Evolutionary conservation across 169 alveolate species (phyloP).

Genomic region (Theileria annulata): DNA sequence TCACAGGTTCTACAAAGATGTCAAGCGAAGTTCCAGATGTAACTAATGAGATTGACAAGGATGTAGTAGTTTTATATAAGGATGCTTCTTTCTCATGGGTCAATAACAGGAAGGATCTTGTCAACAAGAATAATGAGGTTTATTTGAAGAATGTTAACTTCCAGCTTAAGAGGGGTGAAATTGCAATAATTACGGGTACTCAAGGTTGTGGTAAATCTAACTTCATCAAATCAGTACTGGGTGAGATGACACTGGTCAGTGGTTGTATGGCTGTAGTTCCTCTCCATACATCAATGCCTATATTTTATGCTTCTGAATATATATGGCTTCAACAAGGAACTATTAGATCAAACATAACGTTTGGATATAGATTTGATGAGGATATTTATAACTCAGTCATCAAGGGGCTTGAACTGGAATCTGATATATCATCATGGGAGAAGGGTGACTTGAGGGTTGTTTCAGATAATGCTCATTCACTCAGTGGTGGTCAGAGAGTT

Average conservation of each 20-base stretch:
- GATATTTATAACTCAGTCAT: conserved; percentile 28
- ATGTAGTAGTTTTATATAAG: conserved; percentile 23
- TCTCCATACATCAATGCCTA: conserved; percentile 50
- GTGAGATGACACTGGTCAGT: conserved; percentile 60
- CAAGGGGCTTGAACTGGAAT: conserved; percentile 29
- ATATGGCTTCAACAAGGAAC: conserved; percentile 50
- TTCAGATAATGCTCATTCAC: conserved; percentile 51
- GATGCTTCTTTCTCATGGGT: conserved; percentile 41
- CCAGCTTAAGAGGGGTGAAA: conserved; percentile 46
- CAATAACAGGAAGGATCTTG: conserved; percentile 4
- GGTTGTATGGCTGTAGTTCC: conserved; percentile 67
- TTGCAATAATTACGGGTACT: conserved; percentile 44
- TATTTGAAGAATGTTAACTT: conserved; percentile 14
- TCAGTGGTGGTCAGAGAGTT: conserved; percentile 92
- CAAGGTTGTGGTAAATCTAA: conserved; percentile 65
- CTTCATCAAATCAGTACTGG: conserved; percentile 55
- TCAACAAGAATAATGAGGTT: not conserved
- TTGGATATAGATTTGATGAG: conserved; percentile 46
- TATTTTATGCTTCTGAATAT: conserved; percentile 61
- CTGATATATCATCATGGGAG: conserved; percentile 52
- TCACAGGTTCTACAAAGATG: not conserved
- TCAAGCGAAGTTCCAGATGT: not conserved
- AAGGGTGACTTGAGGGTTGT: conserved; percentile 55
- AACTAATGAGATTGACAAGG: not conserved
- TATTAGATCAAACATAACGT: conserved; percentile 48